Evolutionary conservation across 495 filamentous ascomycete genomes (phyloP), one percentile per base, ranked within the genome.

Genomic region (Daldinia childiae): DNA sequence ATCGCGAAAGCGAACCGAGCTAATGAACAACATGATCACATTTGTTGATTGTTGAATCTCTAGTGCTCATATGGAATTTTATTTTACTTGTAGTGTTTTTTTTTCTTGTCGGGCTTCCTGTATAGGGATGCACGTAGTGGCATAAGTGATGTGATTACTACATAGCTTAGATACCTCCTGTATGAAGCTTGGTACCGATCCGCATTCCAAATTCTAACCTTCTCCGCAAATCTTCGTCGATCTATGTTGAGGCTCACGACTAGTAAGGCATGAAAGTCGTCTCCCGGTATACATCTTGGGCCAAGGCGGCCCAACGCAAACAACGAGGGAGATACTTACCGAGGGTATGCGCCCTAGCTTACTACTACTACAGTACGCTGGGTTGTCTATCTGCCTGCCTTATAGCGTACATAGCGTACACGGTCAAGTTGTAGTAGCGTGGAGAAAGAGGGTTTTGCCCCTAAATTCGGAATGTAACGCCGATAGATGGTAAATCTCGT

Each of bases 401-500:
- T 66, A 73, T 62, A 64, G 21, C 60, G 38, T 72, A 72, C 66
- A 73, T 62, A 64, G 21, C 60, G 38, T 72, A 72, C 66, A 59
- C 62, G 62, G 34, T 54, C 50, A 69, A 63, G 71, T 73, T 29
- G 66, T 69, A 73, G 52, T 50, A 24, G 71, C 71, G 71, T 69
- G 71, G 70, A 73, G 70, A 68, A 69, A 63, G 62, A 66, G 58
- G 66, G 57, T 59, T 73, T 54, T 66, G 66, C 66, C 71, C 71
- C 66, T 73, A 69, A 69, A 69, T 54, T 71, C 65, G 67, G 73
- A 72, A 77, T 75, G 73, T 70, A 73, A 73, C 65, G 73, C 66
- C 68, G 64, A 75, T 70, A 73, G 72, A 75, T 74, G 62, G 66
- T 66, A 75, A 73, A 73, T 71, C 72, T 77, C 64, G 60, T 68